Percentiles rank a stretch among this genome's conserved stretches.
Conservation (phyloP, 2,329 filamentous ascomycete species). For the Aspergillus terreus region DNA sequence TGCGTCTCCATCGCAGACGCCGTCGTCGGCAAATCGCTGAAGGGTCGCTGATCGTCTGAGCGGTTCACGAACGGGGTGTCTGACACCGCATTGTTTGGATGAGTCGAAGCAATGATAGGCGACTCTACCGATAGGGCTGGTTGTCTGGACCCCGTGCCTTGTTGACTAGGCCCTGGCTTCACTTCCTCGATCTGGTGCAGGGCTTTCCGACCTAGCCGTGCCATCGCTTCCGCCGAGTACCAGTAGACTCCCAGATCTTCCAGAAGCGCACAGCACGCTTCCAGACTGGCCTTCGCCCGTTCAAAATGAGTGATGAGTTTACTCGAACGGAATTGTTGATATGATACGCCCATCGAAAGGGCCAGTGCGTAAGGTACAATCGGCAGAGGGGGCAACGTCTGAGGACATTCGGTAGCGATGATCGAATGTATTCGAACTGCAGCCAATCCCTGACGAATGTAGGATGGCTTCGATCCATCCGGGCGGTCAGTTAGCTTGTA, state of each 20-base stretch:
- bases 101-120: neutral
- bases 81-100: neutral
- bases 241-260: conserved; percentile 33
- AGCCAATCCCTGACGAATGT: conserved; percentile 52
- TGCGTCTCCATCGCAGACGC: neutral
- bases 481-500: conserved; percentile 33
- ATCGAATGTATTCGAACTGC: conserved; percentile 55
- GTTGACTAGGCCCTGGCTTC: conserved; percentile 3
- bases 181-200: conserved; percentile 27
- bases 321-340: conserved; percentile 54
- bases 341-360: conserved; percentile 54
- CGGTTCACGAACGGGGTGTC: neutral
- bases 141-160: conserved; percentile 14
- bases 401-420: conserved; percentile 44
- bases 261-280: conserved; percentile 33
- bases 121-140: neutral
- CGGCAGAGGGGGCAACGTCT: conserved; percentile 49
- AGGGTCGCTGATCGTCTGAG: neutral
- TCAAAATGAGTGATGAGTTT: conserved; percentile 41
- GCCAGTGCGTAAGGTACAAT: conserved; percentile 55
- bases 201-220: conserved; percentile 36
- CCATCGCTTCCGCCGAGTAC: conserved; percentile 43
- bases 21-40: neutral
- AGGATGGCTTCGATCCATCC: conserved; percentile 48
- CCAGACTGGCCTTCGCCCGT: conserved; percentile 33